Evolutionary conservation across 2,329 filamentous ascomycete species (phyloP).

Genomic region (Penicillium sclerotiorum): DNA sequence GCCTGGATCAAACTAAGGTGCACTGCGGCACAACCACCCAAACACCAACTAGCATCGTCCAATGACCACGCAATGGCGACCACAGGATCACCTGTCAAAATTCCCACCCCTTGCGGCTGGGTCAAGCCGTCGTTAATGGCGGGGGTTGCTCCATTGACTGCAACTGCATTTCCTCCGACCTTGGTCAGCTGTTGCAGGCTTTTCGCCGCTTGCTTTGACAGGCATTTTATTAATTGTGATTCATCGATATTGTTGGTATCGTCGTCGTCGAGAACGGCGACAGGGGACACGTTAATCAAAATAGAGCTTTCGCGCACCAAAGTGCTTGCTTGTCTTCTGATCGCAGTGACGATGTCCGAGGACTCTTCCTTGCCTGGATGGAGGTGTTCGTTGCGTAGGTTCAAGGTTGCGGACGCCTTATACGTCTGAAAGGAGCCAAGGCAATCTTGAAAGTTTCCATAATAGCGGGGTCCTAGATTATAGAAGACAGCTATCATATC

Average conservation of each 20-base stretch:
- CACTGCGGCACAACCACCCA: conserved; percentile 87
- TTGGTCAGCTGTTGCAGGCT: conserved; percentile 70
- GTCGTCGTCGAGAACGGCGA: conserved; percentile 77
- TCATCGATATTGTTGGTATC: conserved; percentile 72
- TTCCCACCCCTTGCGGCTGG: conserved; percentile 75
- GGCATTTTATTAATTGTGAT: conserved; percentile 71
- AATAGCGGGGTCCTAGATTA: conserved; percentile 85
- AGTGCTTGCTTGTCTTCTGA: conserved; percentile 78
- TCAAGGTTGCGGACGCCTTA: conserved; percentile 84
- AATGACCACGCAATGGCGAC: conserved; percentile 79
- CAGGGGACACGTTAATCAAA: conserved; percentile 79
- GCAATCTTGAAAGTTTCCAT: conserved; percentile 95
- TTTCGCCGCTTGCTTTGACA: conserved; percentile 72
- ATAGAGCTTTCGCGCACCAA: conserved; percentile 81
- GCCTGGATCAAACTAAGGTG: conserved; percentile 82
- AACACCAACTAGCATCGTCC: conserved; percentile 88
- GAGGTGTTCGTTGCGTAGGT: conserved; percentile 86
- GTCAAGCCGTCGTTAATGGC: conserved; percentile 87
- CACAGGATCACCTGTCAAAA: conserved; percentile 80
- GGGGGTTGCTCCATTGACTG: conserved; percentile 84
- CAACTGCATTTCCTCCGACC: conserved; percentile 74
- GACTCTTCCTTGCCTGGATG: conserved; percentile 87
- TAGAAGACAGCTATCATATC: conserved; percentile 90
- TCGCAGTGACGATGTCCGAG: conserved; percentile 88
- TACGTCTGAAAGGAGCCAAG: conserved; percentile 97